Evolutionary conservation across 768 basidiomycete species (phyloP).

Genomic region (Suillus decipiens): DNA sequence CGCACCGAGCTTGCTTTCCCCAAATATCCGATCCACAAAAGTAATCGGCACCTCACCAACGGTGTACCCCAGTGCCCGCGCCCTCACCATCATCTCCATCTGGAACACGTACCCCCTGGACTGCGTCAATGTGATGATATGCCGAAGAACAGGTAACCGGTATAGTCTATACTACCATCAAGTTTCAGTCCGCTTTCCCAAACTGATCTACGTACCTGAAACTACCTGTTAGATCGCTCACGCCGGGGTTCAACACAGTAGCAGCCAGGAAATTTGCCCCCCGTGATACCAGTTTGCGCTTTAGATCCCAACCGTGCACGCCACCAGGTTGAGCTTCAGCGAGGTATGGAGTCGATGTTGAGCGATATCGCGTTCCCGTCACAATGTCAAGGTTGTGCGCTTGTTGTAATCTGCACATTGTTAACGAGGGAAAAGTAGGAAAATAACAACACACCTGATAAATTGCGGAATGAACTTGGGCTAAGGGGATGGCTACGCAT

Average conservation of each 20-base stretch:
- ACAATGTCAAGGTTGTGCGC: constrained; percentile 91
- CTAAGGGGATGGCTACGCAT: constrained; percentile 38
- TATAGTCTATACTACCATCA: constrained; percentile 56
- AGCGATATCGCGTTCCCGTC: constrained; percentile 87
- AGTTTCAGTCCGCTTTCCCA: constrained; percentile 5
- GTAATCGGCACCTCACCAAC: constrained; percentile 94
- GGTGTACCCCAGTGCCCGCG: constrained; percentile 77
- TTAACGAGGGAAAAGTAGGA: not conserved
- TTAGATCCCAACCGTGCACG: constrained; percentile 92
- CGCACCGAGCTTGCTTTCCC: constrained; percentile 89
- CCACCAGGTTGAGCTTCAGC: constrained; percentile 72
- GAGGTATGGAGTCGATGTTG: constrained; percentile 56
- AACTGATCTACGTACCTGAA: constrained; percentile 62
- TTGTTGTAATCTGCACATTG: constrained; percentile 64
- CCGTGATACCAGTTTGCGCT: constrained; percentile 82
- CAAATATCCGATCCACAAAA: constrained; percentile 92
- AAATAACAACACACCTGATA: constrained; percentile 56
- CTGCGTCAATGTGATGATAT: constrained; percentile 82
- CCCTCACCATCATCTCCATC: constrained; percentile 98
- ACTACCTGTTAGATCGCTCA: constrained; percentile 89
- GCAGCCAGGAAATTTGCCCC: constrained; percentile 92
- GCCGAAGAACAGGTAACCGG: constrained; percentile 69
- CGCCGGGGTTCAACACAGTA: constrained; percentile 80
- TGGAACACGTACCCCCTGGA: constrained; percentile 96
- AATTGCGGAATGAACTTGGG: constrained; percentile 96